These are phyloP conservation scores for Aspergillus viridinutans DNA, from an alignment of 2,329 filamentous ascomycete species.

Conservation along the genomic window DNA sequence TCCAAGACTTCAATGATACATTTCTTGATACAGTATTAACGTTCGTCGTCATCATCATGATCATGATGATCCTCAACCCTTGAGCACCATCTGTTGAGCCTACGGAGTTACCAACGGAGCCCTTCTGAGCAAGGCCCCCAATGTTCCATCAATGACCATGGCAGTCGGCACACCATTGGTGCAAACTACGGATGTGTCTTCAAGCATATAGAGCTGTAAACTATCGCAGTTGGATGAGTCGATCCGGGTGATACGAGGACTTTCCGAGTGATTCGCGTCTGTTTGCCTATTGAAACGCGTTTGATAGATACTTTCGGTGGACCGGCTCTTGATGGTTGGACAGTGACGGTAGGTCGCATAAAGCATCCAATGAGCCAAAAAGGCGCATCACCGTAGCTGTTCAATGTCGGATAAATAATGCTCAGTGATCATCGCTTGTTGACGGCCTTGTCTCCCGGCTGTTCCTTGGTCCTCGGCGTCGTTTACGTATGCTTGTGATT, in stretches of 20 bases:
- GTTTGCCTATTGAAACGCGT: neutral
- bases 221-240: neutral
- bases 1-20: neutral
- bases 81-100: neutral
- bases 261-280: neutral
- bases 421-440: neutral
- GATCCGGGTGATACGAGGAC: neutral
- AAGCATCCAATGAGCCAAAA: neutral
- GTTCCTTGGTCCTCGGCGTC: neutral
- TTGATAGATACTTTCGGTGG: neutral
- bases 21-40: neutral
- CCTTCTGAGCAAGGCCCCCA: no score
- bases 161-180: neutral
- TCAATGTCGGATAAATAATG: neutral
- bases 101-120: neutral
- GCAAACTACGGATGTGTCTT: neutral
- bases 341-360: neutral
- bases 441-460: neutral
- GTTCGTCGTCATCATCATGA: neutral
- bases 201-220: neutral
- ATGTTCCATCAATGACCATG: neutral
- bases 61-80: neutral
- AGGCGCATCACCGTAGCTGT: neutral
- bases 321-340: neutral
- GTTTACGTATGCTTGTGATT: neutral